These are phyloP conservation scores for Botrytis porri DNA, from an alignment of 2,329 filamentous ascomycete genomes.

Conservation along the genomic window DNA sequence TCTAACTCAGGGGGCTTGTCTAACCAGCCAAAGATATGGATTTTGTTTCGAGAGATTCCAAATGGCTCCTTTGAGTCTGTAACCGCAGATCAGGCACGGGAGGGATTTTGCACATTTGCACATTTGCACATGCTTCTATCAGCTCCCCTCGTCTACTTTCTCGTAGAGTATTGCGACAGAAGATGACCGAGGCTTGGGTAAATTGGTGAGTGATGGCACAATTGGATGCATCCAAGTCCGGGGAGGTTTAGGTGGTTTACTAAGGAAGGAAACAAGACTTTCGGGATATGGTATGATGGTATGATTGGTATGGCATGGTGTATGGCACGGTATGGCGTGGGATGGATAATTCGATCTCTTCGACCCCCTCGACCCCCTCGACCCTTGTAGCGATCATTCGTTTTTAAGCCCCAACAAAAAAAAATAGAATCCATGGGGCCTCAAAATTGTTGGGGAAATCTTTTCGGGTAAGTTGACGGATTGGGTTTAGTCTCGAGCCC, in stretches of 20 bases:
- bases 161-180: neutral
- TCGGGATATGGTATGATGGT: neutral
- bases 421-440: neutral
- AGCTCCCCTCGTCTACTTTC: too few relatives aligned
- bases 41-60: neutral
- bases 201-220: neutral
- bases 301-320: neutral
- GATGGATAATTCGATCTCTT: neutral
- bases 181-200: neutral
- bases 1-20: neutral
- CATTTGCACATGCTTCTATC: neutral
- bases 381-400: slow-evolving; percentile 16
- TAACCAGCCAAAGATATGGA: neutral
- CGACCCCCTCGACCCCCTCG: neutral
- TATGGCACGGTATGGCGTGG: neutral
- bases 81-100: neutral
- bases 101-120: neutral
- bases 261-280: neutral
- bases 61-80: neutral
- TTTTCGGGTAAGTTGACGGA: neutral
- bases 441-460: slow-evolving; percentile 20
- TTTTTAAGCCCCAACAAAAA: slow-evolving; percentile 19
- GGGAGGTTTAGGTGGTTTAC: neutral
- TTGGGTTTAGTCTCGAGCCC: slow-evolving; percentile 7
- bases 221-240: neutral